Conservation (phyloP, 2,329 filamentous ascomycete genomes). For the Trichophyton mentagrophytes region DNA sequence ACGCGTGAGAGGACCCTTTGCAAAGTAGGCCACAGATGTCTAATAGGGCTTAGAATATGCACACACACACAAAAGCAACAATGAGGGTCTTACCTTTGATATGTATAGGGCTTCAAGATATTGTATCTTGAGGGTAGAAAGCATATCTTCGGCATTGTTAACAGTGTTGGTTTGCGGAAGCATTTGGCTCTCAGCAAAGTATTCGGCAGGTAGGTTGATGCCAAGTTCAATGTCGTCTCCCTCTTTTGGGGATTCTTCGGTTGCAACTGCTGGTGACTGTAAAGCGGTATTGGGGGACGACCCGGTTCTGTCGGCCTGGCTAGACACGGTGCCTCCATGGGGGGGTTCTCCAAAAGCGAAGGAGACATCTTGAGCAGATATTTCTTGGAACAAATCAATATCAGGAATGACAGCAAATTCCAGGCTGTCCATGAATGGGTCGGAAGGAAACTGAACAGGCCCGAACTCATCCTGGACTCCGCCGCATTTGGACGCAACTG, state of each 20-base stretch:
- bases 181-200: background rate
- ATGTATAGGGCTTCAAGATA: constrained; percentile 34
- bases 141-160: constrained; percentile 21
- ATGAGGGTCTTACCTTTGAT: constrained; percentile 25
- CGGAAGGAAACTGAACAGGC: background rate
- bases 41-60: constrained; percentile 16
- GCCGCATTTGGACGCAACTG: constrained; percentile 27
- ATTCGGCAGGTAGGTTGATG: background rate
- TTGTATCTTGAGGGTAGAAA: constrained; percentile 27
- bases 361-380: constrained; percentile 20
- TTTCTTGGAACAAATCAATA: constrained; percentile 15
- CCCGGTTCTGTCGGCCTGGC: background rate
- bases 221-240: background rate
- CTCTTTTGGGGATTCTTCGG: background rate
- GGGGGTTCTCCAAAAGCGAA: constrained; percentile 19
- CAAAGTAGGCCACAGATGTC: constrained; percentile 40
- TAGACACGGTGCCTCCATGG: background rate
- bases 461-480: constrained; percentile 4
- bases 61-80: background rate
- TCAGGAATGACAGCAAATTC: constrained; percentile 24
- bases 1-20: constrained; percentile 38
- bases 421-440: constrained; percentile 13
- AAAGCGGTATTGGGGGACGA: background rate
- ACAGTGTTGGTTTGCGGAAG: background rate
- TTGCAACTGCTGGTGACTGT: background rate